Base-by-base conservation (phyloP, 2,329 filamentous ascomycete genomes). In the Botrytis galanthina region DNA sequence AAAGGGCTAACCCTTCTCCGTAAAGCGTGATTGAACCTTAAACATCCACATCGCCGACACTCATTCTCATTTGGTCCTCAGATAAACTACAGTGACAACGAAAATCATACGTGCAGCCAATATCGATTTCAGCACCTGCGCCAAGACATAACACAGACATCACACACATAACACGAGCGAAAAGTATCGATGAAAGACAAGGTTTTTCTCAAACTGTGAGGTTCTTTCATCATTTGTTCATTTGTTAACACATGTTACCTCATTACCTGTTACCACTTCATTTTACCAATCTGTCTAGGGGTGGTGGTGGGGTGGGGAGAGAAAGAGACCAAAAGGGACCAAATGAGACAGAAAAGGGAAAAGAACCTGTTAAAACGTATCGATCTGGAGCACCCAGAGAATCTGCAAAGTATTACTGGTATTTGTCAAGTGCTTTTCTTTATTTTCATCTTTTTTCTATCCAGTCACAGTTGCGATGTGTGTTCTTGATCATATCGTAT, bases 401-500 rank as follows among this genome's bases (percentile, higher is more conserved):
- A 44, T 44, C 39, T 63, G 61, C 61, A 63, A 22, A 44, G 61
- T 32, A 32, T 63, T 12, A 32, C n/a, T 32, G 61, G 9, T 63
- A 63, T 63, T 44, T 44, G 32, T 22, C 32, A 7, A 37, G 4
- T 20, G 37, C 0, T 51, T 51, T 51, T n/a, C 29, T 67, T 26
- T 26, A 37, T 22, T 51, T 51, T 1, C 59, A 61, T 39, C 37
- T 37, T 59, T 20, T 35, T 39, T n/a, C 22, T 10, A 61, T 61
- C 59, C 37, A 39, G 35, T 29, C 3, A 18, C 35, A 39, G 32
- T 39, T 54, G 46, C 51, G 5, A 54, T 68, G 46, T 35, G 22
- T 68, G 64, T 29, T 68, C 46, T 68, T 68, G 64, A 54, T 68
- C 64, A 54, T 39, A 68, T 68, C 64, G 20, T 54, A 67, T 39